Conservation (phyloP, 106 monocot species). For the Apostasia ramifera region DNA sequence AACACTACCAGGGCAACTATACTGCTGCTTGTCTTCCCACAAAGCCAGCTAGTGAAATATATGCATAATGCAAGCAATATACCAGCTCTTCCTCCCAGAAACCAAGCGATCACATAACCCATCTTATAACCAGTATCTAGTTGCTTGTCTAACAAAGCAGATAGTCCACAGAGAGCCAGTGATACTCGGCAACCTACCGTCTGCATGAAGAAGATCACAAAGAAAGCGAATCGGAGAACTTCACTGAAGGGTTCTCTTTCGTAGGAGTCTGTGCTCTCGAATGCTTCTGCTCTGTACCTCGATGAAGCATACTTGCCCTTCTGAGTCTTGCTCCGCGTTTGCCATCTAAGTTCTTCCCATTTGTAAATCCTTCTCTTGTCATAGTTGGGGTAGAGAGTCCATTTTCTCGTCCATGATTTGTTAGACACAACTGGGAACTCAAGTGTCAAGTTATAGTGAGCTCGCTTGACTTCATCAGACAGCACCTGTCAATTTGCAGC, state of each 20-base stretch:
- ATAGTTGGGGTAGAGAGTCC: conserved; percentile 15
- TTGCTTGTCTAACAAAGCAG: conserved; percentile 38
- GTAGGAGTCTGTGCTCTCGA: conserved; percentile 7
- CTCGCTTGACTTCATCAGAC: conserved; percentile 50
- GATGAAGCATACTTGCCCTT: conserved; percentile 8
- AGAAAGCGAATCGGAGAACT: conserved; percentile 41
- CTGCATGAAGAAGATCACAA: conserved; percentile 43
- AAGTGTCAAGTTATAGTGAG: conserved; percentile 38
- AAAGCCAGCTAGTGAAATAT: conserved; percentile 61
- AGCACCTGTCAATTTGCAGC: conserved; percentile 32
- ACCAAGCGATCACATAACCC: conserved; percentile 56
- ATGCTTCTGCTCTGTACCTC: conserved; percentile 8
- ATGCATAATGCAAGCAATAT: conserved; percentile 51
- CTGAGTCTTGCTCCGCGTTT: conserved; percentile 22
- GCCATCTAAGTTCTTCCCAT: conserved; percentile 48
- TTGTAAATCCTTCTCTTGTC: conserved; percentile 27
- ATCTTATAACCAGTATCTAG: conserved; percentile 72
- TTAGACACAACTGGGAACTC: conserved; percentile 9
- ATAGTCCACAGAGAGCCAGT: conserved; percentile 30
- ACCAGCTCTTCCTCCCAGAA: conserved; percentile 52
- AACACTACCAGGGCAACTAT: conserved; percentile 41
- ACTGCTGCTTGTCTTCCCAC: conserved; percentile 62
- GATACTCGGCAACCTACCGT: conserved; percentile 30
- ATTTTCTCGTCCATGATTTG: conserved; percentile 9
- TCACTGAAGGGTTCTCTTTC: conserved; percentile 39